A percentile compares a stretch with the other conserved stretches of the same genome.
Evolutionary conservation across 2,329 filamentous ascomycete species (phyloP).

Genomic region (Diaporthe sp.): DNA sequence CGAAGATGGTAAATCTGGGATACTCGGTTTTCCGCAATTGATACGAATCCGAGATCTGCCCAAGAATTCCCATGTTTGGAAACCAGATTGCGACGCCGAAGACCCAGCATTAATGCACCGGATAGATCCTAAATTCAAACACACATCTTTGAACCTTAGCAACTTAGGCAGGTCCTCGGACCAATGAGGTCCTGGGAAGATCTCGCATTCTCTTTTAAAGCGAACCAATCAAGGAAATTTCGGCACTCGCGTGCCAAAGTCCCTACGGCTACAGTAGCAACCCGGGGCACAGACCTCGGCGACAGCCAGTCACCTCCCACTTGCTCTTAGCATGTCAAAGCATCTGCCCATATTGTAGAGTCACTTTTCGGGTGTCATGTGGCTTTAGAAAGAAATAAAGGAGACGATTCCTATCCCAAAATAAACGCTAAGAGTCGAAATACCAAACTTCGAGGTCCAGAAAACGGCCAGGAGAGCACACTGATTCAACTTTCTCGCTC

Average conservation of each 20-base stretch:
- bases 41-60: constrained; percentile 3
- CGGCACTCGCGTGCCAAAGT: neutral
- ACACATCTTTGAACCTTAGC: neutral
- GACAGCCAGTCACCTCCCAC: neutral
- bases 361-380: neutral
- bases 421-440: neutral
- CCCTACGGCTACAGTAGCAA: neutral
- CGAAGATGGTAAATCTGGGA: neutral
- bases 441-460: neutral
- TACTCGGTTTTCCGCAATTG: neutral
- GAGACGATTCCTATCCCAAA: neutral
- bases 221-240: neutral
- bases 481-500: neutral
- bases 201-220: neutral
- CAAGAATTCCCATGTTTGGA: neutral
- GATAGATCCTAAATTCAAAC: neutral
- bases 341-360: neutral
- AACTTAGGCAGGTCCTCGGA: neutral
- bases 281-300: neutral
- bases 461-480: neutral
- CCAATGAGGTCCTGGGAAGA: neutral
- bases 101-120: constrained; percentile 7
- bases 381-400: neutral
- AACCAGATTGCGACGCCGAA: neutral
- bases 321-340: neutral